Evolutionary conservation across 2,329 filamentous ascomycete genomes (phyloP).

Genomic region (Penicillium sp.): DNA sequence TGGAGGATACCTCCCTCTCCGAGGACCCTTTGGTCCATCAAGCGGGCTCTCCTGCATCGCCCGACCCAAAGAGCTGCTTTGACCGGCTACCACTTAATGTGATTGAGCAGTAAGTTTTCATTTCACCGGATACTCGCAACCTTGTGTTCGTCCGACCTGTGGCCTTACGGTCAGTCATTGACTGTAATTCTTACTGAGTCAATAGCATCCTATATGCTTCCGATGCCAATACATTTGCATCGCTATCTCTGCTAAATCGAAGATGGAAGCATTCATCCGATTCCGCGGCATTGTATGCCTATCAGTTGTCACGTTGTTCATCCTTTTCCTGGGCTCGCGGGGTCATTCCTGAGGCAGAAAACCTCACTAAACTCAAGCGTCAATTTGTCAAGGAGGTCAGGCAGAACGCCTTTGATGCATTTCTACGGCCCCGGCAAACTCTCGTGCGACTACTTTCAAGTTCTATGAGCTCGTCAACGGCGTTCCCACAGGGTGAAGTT

Average conservation of each 20-base stretch:
- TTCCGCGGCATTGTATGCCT: conserved; percentile 45
- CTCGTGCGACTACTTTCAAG: conserved; percentile 79
- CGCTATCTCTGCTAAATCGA: conserved; percentile 46
- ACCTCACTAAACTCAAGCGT: conserved; percentile 61
- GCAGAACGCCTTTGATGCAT: conserved; percentile 74
- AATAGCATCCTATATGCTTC: conserved; percentile 48
- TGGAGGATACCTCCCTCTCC: conserved; percentile 23
- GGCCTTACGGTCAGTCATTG: not conserved
- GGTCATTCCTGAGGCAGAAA: conserved; percentile 42
- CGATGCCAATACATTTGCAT: conserved; percentile 51
- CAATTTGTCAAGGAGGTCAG: conserved; percentile 70
- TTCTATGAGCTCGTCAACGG: conserved; percentile 78
- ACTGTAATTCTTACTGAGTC: conserved; percentile 22
- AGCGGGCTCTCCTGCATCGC: not conserved
- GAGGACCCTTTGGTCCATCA: conserved; percentile 2
- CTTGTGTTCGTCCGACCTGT: not conserved
- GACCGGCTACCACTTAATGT: conserved; percentile 24
- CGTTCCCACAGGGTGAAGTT: conserved; percentile 76
- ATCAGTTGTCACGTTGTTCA: conserved; percentile 48
- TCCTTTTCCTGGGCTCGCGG: conserved; percentile 43
- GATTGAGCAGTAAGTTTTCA: conserved; percentile 23
- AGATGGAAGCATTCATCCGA: conserved; percentile 48
- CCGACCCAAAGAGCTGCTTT: conserved; percentile 12
- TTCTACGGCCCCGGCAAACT: conserved; percentile 67
- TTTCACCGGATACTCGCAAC: not conserved